These are phyloP conservation scores for Aspergillus sp. DNA, from an alignment of 2,329 filamentous ascomycete genomes.

Conservation along the genomic window DNA sequence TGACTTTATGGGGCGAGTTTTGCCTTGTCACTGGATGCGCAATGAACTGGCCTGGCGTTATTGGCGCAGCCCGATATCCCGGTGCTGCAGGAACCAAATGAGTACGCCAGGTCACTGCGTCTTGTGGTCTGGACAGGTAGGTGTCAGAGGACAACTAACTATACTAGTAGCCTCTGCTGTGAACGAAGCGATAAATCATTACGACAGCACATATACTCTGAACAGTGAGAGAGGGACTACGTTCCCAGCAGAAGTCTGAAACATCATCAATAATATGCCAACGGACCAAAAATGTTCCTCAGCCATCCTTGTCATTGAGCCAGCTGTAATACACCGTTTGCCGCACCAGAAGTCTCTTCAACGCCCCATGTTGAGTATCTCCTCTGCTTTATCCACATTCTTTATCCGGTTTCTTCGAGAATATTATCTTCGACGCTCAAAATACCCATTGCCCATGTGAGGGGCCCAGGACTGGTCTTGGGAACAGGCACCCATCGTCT, in stretches of 20 bases:
- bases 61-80: not conserved
- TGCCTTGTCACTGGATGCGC: slow-evolving; percentile 9
- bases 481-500: slow-evolving; percentile 65
- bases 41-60: slow-evolving; percentile 1
- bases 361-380: not conserved
- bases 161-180: not conserved
- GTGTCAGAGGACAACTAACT: not conserved
- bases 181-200: slow-evolving; percentile 11
- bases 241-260: not conserved
- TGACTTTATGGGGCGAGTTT: not conserved
- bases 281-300: not conserved
- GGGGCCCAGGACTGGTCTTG: slow-evolving; percentile 63
- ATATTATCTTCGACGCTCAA: slow-evolving; percentile 81
- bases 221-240: not conserved
- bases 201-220: slow-evolving; percentile 3
- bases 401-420: slow-evolving; percentile 51
- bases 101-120: not conserved
- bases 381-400: not conserved
- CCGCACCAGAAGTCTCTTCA: not conserved
- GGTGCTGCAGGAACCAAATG: slow-evolving; percentile 8
- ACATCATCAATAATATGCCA: not conserved
- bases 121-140: not conserved
- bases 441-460: slow-evolving; percentile 78
- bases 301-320: not conserved
- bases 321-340: not conserved